Evolutionary conservation across 208 protist genomes (phyloP).

Genomic region (Trypanosoma melophagium): DNA sequence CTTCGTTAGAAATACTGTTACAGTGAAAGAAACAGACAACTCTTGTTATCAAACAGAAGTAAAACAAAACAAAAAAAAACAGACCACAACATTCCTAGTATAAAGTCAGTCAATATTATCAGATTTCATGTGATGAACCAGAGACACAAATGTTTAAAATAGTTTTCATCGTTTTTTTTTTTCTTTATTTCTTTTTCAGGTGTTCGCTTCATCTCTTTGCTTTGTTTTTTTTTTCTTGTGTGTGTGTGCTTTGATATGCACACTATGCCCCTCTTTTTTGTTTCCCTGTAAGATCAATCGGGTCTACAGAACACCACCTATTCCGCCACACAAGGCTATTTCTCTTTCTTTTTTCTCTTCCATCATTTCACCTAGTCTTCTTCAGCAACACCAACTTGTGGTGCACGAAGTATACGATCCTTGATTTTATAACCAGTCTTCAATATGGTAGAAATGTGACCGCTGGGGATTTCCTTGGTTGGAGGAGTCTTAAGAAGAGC

Average conservation of each 20-base stretch:
- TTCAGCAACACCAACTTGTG: slow-evolving; percentile 75
- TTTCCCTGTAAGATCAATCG: neutral
- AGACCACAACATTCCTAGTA: neutral
- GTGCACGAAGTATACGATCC: slow-evolving; percentile 81
- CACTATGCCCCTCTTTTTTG: slow-evolving; percentile 2
- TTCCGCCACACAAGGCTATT: neutral
- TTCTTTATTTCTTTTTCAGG: slow-evolving; percentile 10
- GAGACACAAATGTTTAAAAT: neutral
- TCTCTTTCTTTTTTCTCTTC: neutral
- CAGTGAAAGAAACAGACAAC: neutral
- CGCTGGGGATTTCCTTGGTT: slow-evolving; percentile 43
- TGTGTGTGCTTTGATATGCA: neutral
- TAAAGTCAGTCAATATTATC: neutral
- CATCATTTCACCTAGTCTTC: neutral
- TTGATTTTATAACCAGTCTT: slow-evolving; percentile 91
- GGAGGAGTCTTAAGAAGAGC: slow-evolving; percentile 80
- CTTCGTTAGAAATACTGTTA: no score
- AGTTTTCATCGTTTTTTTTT: slow-evolving; percentile 5
- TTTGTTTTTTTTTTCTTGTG: slow-evolving; percentile 3
- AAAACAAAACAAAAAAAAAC: no score
- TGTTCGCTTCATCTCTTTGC: neutral
- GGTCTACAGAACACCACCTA: neutral
- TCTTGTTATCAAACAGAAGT: neutral
- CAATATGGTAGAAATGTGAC: slow-evolving; percentile 78
- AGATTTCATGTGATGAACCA: neutral